Evolutionary conservation across 2,329 filamentous ascomycete species (phyloP), one percentile per base, ranked within the genome.

Genomic region (Talaromyces sp.): DNA sequence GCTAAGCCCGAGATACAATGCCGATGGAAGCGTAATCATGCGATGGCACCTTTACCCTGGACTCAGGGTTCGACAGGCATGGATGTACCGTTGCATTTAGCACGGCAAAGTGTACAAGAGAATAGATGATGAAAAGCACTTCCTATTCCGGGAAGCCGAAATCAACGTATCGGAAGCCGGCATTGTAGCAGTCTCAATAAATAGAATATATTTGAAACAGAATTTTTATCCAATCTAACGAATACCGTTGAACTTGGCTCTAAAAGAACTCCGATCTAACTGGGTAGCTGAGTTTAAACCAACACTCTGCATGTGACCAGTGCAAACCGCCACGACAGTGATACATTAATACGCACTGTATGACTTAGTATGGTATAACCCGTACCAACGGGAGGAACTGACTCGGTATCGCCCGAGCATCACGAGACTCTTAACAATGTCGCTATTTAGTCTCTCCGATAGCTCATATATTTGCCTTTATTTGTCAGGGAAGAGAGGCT

Each of bases 31-130:
- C 24, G 52, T 39, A 22, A 56, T 56, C 33, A 56, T 56, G 50
- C 50, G 10, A 56, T 56, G 50, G 50, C 31, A 56, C 50, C 16
- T 37, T 14, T 35, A 56, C 50, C n/a, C 33, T 22, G 22, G 33
- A 24, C 35, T 37, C 47, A 39, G 14, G 24, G 52, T n/a, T 37
- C n/a, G 27, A 27, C 5, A 22, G 24, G 48, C 8, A 52, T 5
- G 48, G 33, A 56, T 56, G 24, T 56, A 56, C 33, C n/a, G 52
- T 39, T 56, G 52, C 52, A 56, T 56, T 39, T 56, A 14, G 16
- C 31, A 33, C 10, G 50, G 19, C 16, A 33, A 16, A 19, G 3
- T 9, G 9, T 37, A 37, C 13, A 37, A 37, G 35, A 11, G 13
- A 8, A 37, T 13, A 3, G 13, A 13, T 13, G 35, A 11, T 37